Evolutionary conservation across 2,329 filamentous ascomycete genomes (phyloP), one percentile per base, ranked within the genome.

Genomic region (Alternaria triticina): DNA sequence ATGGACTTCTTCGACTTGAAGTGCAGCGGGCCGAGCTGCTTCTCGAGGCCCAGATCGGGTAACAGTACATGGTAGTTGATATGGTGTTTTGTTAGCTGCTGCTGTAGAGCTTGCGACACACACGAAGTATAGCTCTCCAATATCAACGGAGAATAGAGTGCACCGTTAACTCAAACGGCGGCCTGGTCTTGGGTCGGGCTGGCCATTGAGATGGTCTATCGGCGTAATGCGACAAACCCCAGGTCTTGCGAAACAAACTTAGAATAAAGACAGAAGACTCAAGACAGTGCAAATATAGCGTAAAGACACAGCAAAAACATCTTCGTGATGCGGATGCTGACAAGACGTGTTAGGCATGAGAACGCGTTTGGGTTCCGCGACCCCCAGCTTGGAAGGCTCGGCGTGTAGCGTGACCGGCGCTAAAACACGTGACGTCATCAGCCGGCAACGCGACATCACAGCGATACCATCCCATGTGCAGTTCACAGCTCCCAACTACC

Each of bases 1-100:
- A 64, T 79, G 43, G 65, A 77, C 13, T 79, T 69, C 45, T 78
- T 79, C 51, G 74, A 78, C 57, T 57, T 78, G 54, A 73, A 67
- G 45, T 75, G 73, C 55, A 70, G 57, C 40, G 63, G 66, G 20
- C 44, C 57, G 51, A 62, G 50, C 9, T 72, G 70, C 50, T 72
- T 65, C 54, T 72, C 70, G 9, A 65, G 70, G 22, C 52, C 52
- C 12, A 50, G 50, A 22, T 51, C 50, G 17, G 46, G 54, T 9
- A 43, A 50, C 13, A 17, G 28, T 22, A 33, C 49, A 4, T 36
- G 46, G 54, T 49, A 59, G 54, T 22, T 7, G 22, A 20, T 54
- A 44, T 22, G 22, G 15, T 7, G 3, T 20, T 11, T 22, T 22
- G n/a, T 33, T 22, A 51, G 13, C 49, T 23, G 28, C 5, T n/a